Evolutionary conservation across 805 yeast species (phyloP), one percentile per base, ranked within the genome.

Genomic region (Debaryomyces prosopidis): DNA sequence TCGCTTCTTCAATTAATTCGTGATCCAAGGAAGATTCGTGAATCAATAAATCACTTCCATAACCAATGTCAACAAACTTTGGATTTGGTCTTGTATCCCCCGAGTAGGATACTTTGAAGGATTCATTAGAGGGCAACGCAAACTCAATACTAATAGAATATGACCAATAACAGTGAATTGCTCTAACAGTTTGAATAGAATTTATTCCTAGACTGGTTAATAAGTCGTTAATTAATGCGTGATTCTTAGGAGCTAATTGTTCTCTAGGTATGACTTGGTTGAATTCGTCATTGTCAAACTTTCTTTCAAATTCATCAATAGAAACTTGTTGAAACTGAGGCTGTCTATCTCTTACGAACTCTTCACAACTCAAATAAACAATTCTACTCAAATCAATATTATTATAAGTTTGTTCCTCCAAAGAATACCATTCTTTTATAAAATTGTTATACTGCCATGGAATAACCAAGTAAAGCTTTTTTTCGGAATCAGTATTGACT

Each of bases 1-100:
- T 64, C 0, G 99, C 99, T 62, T 90, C 97, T 43, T 79, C 82
- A 5, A 75, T 68, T 39, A 89, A 71, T 27, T 79, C 87, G 62
- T 89, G 88, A 46, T 89, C 97, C 49, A 94, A 77, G 0, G 99
- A 89, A 0, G 97, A 91, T 63, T 94, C 99, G 63, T 94, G 99
- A 40, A 94, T 83, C 47, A 94, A 73, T 40, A 94, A 62, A 58
- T 89, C 92, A 20, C 89, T 79, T 10, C 71, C 62, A 16, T 59
- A 48, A 1, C 97, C 98, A 43, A 88, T 77, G 2, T 68, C 73
- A 0, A 85, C 80, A 64, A 90, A 90, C 40, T 62, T 66, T 3
- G 68, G 58, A 51, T 82, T 84, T 0, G 99, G 99, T 55, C 97
- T 79, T 0, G 98, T 89, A 60, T 94, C 99, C 10, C 99, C 99